Evolutionary conservation across 139 green algal genomes (phyloP), one percentile per base, ranked within the genome.

Genomic region (Mesotaenium endlicherianum): DNA sequence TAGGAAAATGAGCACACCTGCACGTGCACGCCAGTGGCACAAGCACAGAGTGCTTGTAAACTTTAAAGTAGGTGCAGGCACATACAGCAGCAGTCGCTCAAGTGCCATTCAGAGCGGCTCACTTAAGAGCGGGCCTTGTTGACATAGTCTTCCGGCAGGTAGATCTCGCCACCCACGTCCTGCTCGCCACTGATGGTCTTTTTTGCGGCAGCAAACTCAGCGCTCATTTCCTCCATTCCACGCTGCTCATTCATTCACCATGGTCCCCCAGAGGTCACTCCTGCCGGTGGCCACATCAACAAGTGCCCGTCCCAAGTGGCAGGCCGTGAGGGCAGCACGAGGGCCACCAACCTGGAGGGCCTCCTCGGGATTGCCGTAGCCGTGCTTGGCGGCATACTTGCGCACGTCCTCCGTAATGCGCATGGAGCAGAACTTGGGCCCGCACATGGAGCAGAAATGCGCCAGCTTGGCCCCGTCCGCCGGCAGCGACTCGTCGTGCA

Each of bases 401-500:
- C 87, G 78, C 31, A 91, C 80, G 34, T 91, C 87, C 71, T 91
- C 83, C 39, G 87, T 91, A 47, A 91, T 91, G n/a, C 57, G 38
- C 87, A 91, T 91, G 31, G 76, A 86, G 75, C 87, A 91, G 64
- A 91, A 91, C 75, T 91, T 91, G 20, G 87, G 87, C n/a, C 87
- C 87, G 75, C 87, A 91, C 87, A 91, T 91, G 69, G 83, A 90
- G 69, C 87, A 91, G 70, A 91, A 91, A 81, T 91, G 87, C 2
- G 87, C 87, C 20, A 90, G 64, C 86, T 91, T 91, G 36, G 86
- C 80, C 17, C 83, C 77, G 41, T 91, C 87, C 26, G 88, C 14
- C 8, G 87, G 87, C 68, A 91, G 78, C 20, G 87, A 88, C 74
- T 91, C 86, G 68, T 91, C 87, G 67, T 91, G 87, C 31, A 91